These are phyloP conservation scores for Dendrocalamus sinicus DNA, from an alignment of 176 grass and related monocot genomes.

Conservation along the genomic window DNA sequence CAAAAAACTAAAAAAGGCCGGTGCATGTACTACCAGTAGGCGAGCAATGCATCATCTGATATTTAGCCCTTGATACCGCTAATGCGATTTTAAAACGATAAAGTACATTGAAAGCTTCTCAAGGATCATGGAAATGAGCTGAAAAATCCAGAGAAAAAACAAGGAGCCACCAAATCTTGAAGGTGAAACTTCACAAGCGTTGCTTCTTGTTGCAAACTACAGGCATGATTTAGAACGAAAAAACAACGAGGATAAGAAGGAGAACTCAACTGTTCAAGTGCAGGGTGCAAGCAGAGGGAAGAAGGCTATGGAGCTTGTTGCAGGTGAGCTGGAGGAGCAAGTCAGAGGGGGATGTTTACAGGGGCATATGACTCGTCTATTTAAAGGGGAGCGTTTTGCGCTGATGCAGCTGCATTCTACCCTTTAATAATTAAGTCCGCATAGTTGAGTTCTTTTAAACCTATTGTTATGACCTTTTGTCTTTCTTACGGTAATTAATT, in stretches of 20 bases:
- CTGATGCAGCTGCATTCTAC: slow-evolving; percentile 35
- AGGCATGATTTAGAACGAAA: slow-evolving; percentile 9
- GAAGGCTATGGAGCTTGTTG: slow-evolving; percentile 8
- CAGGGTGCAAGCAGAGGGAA: slow-evolving; percentile 1
- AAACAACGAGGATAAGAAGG: not conserved
- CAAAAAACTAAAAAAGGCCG: slow-evolving; percentile 11
- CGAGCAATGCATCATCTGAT: slow-evolving; percentile 47
- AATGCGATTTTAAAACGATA: slow-evolving; percentile 9
- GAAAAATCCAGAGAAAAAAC: not conserved
- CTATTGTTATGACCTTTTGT: rapidly evolving
- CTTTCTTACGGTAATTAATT: too few relatives aligned
- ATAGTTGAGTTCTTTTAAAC: too few relatives aligned
- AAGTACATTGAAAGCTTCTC: slow-evolving; percentile 1
- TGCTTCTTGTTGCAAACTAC: slow-evolving; percentile 21
- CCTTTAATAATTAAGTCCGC: slow-evolving; percentile 43
- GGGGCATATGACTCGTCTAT: slow-evolving; percentile 31
- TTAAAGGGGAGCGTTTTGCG: slow-evolving; percentile 40
- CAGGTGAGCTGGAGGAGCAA: slow-evolving; percentile 37
- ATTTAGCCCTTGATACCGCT: not conserved
- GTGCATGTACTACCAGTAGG: not conserved
- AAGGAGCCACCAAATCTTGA: slow-evolving; percentile 43
- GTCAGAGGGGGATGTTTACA: not conserved
- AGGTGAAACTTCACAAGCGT: slow-evolving; percentile 11
- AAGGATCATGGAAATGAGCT: slow-evolving; percentile 27
- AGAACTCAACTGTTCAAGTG: slow-evolving; percentile 45